Base-by-base conservation (phyloP, 345 rosid species). In the Populus alba region DNA sequence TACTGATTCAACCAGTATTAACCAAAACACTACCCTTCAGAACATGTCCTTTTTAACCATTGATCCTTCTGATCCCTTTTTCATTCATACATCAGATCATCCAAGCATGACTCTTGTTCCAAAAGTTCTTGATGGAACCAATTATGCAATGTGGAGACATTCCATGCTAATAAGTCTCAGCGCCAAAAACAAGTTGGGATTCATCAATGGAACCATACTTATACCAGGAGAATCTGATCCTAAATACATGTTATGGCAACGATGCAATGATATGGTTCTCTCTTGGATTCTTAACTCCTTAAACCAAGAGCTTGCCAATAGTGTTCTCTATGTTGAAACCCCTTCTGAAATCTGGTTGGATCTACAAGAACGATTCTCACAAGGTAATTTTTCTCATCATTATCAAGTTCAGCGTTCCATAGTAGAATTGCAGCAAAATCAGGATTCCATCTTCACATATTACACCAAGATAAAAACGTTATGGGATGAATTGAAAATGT, bases 271-370 rank as follows among this genome's bases (percentile, higher is more conserved):
- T 39, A 69, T 69, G 72, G 72, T 69, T 8, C 53, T 69, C 8
- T 39, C 53, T 1, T 69, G 49, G 72, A 69, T 69, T 2, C 11
- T 71, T 7, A 71, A 71, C 18, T 71, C 61, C 16, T 37, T 71
- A 18, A 71, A 37, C 23, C 59, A n/a, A 10, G 74, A 71, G 22
- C 31, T 71, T 47, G 35, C 38, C 7, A 43, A 71, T 4, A 71
- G 38, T 12, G 74, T 45, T 25, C n/a, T 43, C 38, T 71, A 43
- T 71, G 38, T 47, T 7, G 74, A 71, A 71, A 71, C 74, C 61
- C 59, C 39, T n/a, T 12, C 61, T 18, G 31, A 69, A 69, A 37
- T 69, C 1, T 39, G 53, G 31, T 6, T 18, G 5, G 37, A 67
- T 31, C 2, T 67, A 27, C 38, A 67, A 13, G 37, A 67, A 33